Conservation (phyloP, 1,139 yeast species). For the Hanseniaspora uvarum region DNA sequence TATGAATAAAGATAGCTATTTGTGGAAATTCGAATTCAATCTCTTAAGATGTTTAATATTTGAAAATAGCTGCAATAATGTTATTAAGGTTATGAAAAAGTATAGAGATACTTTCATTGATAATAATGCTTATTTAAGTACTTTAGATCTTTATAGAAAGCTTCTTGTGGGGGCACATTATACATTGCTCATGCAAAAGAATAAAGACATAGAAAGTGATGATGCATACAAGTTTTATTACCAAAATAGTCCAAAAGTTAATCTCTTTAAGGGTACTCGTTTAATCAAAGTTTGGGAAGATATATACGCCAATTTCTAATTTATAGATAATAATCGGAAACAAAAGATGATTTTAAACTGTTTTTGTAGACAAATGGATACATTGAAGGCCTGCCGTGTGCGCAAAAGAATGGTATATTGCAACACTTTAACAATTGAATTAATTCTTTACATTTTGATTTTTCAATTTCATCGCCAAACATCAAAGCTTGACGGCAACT, state of each 20-base stretch:
- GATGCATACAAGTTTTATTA: not conserved
- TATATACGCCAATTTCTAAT: not conserved
- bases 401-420: constrained; percentile 63
- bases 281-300: not conserved
- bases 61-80: not conserved
- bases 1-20: not conserved
- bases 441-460: constrained; percentile 38
- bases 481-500: constrained; percentile 66
- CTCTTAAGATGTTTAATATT: not conserved
- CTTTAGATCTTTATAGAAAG: not conserved
- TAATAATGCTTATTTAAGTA: not conserved
- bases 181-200: not conserved
- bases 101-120: not conserved
- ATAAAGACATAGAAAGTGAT: not conserved
- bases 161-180: not conserved
- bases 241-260: not conserved
- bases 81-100: not conserved
- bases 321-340: not conserved
- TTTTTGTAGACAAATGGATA: constrained; percentile 37
- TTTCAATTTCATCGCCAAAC: constrained; percentile 53
- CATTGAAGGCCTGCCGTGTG: constrained; percentile 76
- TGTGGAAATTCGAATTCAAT: constrained; percentile 7
- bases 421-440: constrained; percentile 41
- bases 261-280: not conserved
- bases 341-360: not conserved